Evolutionary conservation across 768 basidiomycete species (phyloP).

Genomic region (Suillus sp.): DNA sequence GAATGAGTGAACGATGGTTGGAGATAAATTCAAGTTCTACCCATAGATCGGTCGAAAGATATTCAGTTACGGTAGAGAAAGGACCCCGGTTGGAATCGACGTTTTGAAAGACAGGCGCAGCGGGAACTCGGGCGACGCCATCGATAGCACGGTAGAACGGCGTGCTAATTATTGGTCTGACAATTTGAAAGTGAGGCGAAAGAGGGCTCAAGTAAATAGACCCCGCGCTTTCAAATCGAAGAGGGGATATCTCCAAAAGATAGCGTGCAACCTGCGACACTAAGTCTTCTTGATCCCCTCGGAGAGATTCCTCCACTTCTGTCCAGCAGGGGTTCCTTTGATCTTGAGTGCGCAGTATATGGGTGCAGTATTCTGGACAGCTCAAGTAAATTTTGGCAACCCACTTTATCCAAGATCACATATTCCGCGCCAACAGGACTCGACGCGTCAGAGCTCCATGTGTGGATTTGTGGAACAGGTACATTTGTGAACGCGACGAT

Average conservation of each 20-base stretch:
- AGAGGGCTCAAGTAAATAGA: constrained; percentile 1
- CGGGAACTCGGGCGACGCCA: neutral
- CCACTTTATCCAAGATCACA: neutral
- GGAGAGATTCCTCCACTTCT: neutral
- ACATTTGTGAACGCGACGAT: too few species aligned
- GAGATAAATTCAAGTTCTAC: neutral
- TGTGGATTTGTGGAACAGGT: too few species aligned
- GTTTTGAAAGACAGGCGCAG: neutral
- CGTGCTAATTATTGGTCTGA: neutral
- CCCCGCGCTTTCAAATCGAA: constrained; percentile 5
- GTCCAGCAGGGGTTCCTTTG: neutral
- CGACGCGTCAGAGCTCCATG: neutral
- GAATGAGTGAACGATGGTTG: neutral
- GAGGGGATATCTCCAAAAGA: constrained; percentile 1
- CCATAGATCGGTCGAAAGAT: neutral
- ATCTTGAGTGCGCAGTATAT: neutral
- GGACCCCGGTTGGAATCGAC: neutral
- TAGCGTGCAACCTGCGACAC: constrained; percentile 4
- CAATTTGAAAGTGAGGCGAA: neutral
- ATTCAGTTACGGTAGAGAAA: neutral
- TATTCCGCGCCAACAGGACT: neutral
- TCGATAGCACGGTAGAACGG: neutral
- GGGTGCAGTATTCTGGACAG: neutral
- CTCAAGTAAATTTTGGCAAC: neutral
- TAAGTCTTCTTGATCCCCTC: neutral